Percentiles rank a stretch among this genome's conserved stretches.
Conservation (phyloP, 441 rosid genomes). For the Theobroma grandiflorum region DNA sequence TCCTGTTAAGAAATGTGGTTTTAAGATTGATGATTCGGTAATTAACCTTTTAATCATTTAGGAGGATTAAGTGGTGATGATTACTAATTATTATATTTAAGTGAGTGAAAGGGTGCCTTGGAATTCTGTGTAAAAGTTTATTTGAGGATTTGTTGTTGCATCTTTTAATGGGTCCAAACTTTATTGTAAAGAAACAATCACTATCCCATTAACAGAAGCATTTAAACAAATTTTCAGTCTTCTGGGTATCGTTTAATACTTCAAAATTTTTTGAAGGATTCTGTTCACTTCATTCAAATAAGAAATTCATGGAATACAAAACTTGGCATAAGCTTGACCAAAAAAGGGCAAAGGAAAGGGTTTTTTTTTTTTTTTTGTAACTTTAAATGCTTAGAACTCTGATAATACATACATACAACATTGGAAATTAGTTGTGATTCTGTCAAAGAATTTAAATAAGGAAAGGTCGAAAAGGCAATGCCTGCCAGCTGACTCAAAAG, state of each 20-base stretch:
- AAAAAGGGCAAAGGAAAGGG: no score
- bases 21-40: not conserved
- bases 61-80: not conserved
- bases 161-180: slow-evolving; percentile 16
- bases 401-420: not conserved
- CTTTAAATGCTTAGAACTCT: no score
- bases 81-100: not conserved
- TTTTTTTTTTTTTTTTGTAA: no score
- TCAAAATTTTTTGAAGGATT: not conserved
- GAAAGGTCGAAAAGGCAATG: not conserved
- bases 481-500: not conserved
- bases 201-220: not conserved
- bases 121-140: not conserved
- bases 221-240: not conserved
- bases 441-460: not conserved
- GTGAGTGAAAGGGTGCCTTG: not conserved
- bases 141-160: not conserved
- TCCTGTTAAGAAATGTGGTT: not conserved
- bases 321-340: not conserved
- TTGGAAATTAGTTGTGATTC: not conserved
- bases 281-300: not conserved
- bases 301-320: not conserved
- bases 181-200: slow-evolving; percentile 11
- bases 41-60: slow-evolving; percentile 1
- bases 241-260: not conserved